These are phyloP conservation scores for Posidonia australis DNA, from an alignment of 106 monocot species.

Conservation along the genomic window DNA sequence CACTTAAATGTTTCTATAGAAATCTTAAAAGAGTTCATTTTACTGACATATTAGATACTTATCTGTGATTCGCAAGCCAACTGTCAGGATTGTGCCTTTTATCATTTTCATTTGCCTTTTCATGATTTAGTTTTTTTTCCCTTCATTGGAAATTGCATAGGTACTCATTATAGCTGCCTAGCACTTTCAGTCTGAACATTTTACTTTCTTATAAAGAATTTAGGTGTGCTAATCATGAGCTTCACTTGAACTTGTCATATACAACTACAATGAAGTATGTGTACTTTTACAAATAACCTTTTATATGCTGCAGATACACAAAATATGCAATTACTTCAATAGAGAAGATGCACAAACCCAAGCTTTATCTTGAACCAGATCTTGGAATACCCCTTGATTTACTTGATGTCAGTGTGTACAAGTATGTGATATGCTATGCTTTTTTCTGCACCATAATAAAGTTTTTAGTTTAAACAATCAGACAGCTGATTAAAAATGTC, in stretches of 20 bases:
- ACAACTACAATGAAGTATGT: neutral
- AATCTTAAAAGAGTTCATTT: too few species aligned
- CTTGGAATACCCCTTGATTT: constrained; percentile 97
- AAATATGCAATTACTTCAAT: constrained; percentile 75
- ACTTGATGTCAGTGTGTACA: constrained; percentile 80
- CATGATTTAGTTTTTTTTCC: too few species aligned
- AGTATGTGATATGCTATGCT: constrained; percentile 35
- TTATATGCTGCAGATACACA: constrained; percentile 37
- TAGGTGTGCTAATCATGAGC: neutral
- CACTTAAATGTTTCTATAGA: too few species aligned
- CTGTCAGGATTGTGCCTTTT: too few species aligned
- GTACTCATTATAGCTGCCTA: neutral
- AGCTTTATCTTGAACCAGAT: constrained; percentile 69
- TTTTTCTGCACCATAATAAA: neutral
- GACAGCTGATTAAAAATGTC: neutral
- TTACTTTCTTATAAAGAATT: neutral
- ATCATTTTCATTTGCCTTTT: too few species aligned
- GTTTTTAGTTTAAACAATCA: neutral
- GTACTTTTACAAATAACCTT: too few species aligned
- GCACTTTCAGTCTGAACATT: neutral
- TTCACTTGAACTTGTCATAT: neutral
- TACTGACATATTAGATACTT: too few species aligned
- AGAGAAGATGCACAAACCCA: constrained; percentile 81
- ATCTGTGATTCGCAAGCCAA: too few species aligned
- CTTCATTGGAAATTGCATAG: too few species aligned